These are phyloP conservation scores for Micromonas pusilla DNA, from an alignment of 139 green algal species.

Conservation along the genomic window DNA sequence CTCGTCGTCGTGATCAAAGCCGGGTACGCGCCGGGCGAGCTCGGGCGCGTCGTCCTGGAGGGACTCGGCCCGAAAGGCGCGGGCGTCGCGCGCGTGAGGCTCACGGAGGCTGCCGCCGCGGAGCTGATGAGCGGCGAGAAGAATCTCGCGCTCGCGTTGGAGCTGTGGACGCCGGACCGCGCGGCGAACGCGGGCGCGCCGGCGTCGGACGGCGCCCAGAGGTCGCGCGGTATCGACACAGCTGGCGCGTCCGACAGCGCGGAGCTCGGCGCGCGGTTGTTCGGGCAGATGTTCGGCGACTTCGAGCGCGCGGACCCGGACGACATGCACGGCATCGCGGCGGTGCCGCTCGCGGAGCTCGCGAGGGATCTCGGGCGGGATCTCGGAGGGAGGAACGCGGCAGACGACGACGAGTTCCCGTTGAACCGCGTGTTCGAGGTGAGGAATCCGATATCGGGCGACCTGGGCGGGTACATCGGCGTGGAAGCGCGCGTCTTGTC, in stretches of 20 bases:
- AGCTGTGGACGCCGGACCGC: neutral
- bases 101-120: neutral
- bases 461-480: neutral
- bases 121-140: neutral
- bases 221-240: too few relatives aligned
- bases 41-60: neutral
- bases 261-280: too few relatives aligned
- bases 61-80: neutral
- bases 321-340: too few relatives aligned
- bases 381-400: neutral
- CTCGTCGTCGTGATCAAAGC: neutral
- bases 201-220: too few relatives aligned
- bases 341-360: too few relatives aligned
- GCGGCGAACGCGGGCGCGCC: too few relatives aligned
- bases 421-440: neutral
- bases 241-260: too few relatives aligned
- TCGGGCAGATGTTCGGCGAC: too few relatives aligned
- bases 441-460: neutral
- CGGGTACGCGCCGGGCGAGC: neutral
- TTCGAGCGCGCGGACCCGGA: too few relatives aligned
- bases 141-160: neutral
- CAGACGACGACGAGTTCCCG: neutral
- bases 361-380: too few relatives aligned
- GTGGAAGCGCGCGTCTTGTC: neutral
- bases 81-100: neutral